These are phyloP conservation scores for Aschersonia sp. DNA, from an alignment of 2,329 filamentous ascomycete species.

Conservation along the genomic window DNA sequence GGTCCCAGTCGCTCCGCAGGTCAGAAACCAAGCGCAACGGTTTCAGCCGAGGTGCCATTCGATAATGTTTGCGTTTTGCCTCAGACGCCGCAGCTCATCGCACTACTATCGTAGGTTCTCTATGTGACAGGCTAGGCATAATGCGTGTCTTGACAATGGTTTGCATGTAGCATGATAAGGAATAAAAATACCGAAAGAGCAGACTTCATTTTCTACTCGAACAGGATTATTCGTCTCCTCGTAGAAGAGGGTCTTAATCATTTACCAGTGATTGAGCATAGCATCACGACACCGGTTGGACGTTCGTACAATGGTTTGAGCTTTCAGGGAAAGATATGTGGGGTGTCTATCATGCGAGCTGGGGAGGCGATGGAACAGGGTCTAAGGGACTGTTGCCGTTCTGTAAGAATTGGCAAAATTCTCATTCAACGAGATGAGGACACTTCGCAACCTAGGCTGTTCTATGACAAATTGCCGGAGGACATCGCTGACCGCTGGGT, in stretches of 20 bases:
- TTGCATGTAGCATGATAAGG: conserved; percentile 68
- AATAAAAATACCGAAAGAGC: conserved; percentile 80
- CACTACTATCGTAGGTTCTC: conserved; percentile 76
- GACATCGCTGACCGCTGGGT: conserved; percentile 93
- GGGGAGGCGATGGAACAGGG: conserved; percentile 99
- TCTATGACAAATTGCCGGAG: conserved; percentile 93
- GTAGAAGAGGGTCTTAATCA: conserved; percentile 97
- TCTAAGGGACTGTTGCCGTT: conserved; percentile 87
- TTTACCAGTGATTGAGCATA: conserved; percentile 76
- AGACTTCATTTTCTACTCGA: conserved; percentile 99
- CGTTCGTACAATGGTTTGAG: conserved; percentile 78
- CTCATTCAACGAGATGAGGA: conserved; percentile 96
- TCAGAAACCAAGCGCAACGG: conserved; percentile 74
- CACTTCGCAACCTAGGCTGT: conserved; percentile 79
- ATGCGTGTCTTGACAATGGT: not conserved
- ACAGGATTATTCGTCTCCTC: conserved; percentile 88
- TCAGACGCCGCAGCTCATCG: conserved; percentile 93
- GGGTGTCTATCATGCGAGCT: conserved; percentile 95
- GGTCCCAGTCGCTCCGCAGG: conserved; percentile 63
- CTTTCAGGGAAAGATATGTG: conserved; percentile 97
- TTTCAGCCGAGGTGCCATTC: conserved; percentile 68
- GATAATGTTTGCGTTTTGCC: conserved; percentile 82
- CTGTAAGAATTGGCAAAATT: conserved; percentile 97
- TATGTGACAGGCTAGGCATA: not conserved
- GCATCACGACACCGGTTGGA: conserved; percentile 82